phyloP scores from a whole-genome alignment of 1,139 yeast species.

The Yamadazyma epiphylla region DNA sequence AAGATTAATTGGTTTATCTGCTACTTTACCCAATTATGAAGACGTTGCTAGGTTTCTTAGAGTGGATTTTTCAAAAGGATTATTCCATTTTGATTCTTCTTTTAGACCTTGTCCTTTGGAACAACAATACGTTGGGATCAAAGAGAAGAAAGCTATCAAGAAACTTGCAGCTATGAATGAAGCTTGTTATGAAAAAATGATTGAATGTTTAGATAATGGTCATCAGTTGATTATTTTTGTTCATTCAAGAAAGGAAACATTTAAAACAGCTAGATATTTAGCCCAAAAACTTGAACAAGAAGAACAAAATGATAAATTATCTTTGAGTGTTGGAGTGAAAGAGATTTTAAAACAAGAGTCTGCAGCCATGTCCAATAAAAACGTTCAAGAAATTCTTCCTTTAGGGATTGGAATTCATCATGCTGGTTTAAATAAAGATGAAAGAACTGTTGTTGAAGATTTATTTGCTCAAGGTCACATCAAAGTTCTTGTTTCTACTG shows the following conservation, averaged over 20 bases:
- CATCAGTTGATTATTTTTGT: constrained; percentile 88
- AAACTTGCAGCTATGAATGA: constrained; percentile 82
- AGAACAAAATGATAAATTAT: constrained; percentile 46
- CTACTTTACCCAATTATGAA: constrained; percentile 85
- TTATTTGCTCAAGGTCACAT: constrained; percentile 84
- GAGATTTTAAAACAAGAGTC: constrained; percentile 67
- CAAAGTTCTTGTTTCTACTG: constrained; percentile 84
- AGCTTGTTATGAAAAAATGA: constrained; percentile 80
- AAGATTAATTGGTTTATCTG: constrained; percentile 84
- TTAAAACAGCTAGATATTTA: constrained; percentile 74
- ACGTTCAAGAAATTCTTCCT: constrained; percentile 58
- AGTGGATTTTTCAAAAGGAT: constrained; percentile 56
- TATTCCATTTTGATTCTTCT: constrained; percentile 77
- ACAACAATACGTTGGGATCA: constrained; percentile 84
- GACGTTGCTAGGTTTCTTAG: constrained; percentile 84
- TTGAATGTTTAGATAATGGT: constrained; percentile 53
- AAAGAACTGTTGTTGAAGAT: constrained; percentile 78
- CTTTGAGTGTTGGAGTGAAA: constrained; percentile 54
- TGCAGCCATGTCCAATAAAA: constrained; percentile 49
- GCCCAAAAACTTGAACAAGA: constrained; percentile 58
- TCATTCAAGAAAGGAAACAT: constrained; percentile 91
- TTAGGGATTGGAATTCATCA: constrained; percentile 90
- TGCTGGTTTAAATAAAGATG: constrained; percentile 79
- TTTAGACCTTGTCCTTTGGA: constrained; percentile 92
- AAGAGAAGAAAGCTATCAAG: constrained; percentile 80